Evolutionary conservation across 1,284 basidiomycete species (phyloP).

Genomic region (Trametes versicolor): DNA sequence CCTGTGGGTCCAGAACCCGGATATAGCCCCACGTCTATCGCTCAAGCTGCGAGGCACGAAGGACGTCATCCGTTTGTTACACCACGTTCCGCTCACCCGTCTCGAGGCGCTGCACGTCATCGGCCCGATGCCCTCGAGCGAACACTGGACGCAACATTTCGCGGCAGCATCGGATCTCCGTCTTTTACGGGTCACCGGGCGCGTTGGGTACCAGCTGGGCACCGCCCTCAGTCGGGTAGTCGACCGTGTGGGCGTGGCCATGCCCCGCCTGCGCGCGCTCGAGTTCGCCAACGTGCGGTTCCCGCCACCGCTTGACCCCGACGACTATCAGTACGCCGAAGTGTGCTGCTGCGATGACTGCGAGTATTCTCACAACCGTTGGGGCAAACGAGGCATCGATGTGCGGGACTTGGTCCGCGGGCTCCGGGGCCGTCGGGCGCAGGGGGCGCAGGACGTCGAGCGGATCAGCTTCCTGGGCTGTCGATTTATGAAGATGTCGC

Average conservation of each 20-base stretch:
- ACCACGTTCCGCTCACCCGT: neutral
- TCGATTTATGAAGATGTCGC: conserved; percentile 15
- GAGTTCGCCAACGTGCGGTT: conserved; percentile 8
- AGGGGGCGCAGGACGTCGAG: conserved; percentile 15
- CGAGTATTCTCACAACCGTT: neutral
- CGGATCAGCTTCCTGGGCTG: conserved; percentile 15
- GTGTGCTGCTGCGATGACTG: neutral
- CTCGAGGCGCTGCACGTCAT: neutral
- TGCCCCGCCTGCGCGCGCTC: conserved; percentile 11
- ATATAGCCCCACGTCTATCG: conserved; percentile 11
- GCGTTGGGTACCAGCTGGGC: conserved; percentile 13
- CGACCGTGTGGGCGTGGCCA: neutral
- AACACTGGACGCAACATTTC: neutral
- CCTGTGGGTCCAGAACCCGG: conserved; percentile 13
- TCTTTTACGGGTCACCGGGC: conserved; percentile 10
- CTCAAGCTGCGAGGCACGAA: neutral
- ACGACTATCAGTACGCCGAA: neutral
- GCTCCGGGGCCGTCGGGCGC: neutral
- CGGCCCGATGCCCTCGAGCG: neutral
- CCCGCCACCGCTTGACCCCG: neutral
- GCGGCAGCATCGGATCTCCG: neutral
- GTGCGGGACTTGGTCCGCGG: conserved; percentile 16
- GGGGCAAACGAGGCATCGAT: conserved; percentile 15
- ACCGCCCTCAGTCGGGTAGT: neutral
- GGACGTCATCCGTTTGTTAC: neutral